Conservation (phyloP, 495 filamentous ascomycete species). For the Terfezia claveryi region DNA sequence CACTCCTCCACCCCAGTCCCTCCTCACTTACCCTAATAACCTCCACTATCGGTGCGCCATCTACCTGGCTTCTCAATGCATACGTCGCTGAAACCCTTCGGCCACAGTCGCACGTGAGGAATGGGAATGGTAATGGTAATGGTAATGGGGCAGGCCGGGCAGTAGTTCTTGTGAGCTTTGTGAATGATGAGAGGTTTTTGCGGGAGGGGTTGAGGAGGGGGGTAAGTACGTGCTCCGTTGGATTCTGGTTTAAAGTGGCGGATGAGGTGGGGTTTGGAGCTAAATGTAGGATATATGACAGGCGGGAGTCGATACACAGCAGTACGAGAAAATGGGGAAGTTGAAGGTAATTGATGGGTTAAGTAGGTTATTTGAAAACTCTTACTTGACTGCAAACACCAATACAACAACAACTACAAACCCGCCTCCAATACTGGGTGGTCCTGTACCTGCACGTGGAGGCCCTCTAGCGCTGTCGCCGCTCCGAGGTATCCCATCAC, state of each 20-base stretch:
- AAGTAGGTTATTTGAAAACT: not conserved
- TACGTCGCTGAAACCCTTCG: not conserved
- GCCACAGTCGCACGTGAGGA: not conserved
- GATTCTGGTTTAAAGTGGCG: not conserved
- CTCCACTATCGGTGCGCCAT: not conserved
- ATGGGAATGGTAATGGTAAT: not conserved
- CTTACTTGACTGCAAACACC: not conserved
- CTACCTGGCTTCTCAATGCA: not conserved
- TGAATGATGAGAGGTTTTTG: not conserved
- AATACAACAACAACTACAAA: not conserved
- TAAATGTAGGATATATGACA: not conserved
- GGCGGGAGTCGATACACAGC: not conserved
- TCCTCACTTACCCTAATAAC: not conserved
- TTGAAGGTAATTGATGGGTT: not conserved
- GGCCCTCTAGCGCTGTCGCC: not conserved
- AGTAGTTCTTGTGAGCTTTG: not conserved
- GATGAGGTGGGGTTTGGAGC: not conserved
- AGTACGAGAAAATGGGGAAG: not conserved
- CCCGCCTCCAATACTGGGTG: not conserved
- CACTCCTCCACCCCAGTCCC: not conserved
- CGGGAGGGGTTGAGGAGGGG: not conserved
- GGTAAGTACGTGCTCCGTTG: not conserved
- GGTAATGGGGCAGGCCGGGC: not conserved
- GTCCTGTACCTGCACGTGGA: no score
- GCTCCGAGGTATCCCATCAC: not conserved